Percentiles rank a stretch among this genome's conserved stretches.
Evolutionary conservation across 441 rosid genomes (phyloP).

Genomic region (Erodium trifolium): DNA sequence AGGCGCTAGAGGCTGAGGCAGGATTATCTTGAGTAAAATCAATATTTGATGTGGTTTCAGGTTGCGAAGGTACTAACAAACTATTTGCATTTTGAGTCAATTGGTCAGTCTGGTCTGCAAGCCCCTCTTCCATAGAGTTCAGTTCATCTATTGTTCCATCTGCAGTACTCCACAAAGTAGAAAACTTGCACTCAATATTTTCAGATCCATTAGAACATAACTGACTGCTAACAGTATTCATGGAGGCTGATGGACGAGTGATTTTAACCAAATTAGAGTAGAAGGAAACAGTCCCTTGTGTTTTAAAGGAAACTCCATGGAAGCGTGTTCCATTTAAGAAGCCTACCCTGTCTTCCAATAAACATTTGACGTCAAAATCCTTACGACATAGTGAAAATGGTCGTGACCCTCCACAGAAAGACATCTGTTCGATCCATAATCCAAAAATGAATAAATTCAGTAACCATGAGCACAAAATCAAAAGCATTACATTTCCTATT

Average conservation of each 20-base stretch:
- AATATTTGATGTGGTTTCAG: conserved; percentile 29
- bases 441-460: conserved; percentile 10
- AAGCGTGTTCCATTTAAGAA: conserved; percentile 31
- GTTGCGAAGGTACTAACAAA: conserved; percentile 28
- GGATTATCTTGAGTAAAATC: conserved; percentile 34
- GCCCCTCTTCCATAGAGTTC: conserved; percentile 28
- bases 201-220: conserved; percentile 29
- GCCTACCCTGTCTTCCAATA: conserved; percentile 39
- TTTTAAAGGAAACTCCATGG: conserved; percentile 31
- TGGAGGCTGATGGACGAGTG: conserved; percentile 23
- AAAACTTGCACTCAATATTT: conserved; percentile 27
- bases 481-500: not conserved
- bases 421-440: conserved; percentile 35
- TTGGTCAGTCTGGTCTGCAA: conserved; percentile 27
- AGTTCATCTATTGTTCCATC: conserved; percentile 23
- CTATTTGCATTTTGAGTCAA: conserved; percentile 30
- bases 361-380: conserved; percentile 38
- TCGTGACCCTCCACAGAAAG: conserved; percentile 40
- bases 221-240: conserved; percentile 21
- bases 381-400: conserved; percentile 33
- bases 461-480: not conserved
- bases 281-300: conserved; percentile 47
- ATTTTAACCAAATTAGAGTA: conserved; percentile 30
- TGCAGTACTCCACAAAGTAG: conserved; percentile 33
- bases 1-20: conserved; percentile 29